Base-by-base conservation (phyloP, 257 asterid species). In the Ophiorrhiza pumila region DNA sequence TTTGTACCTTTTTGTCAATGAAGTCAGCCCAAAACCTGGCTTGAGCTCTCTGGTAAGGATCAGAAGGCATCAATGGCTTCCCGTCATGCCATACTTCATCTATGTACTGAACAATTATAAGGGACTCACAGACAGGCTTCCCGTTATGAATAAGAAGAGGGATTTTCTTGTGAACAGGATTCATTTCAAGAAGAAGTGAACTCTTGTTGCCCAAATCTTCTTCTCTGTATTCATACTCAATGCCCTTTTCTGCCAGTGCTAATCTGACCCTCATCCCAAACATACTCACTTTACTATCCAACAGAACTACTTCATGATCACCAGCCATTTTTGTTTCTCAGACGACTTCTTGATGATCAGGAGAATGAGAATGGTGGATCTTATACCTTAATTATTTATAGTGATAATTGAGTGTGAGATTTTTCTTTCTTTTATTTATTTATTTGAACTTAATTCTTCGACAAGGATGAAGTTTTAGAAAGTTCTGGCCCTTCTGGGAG, bases 101-200 rank as follows among this genome's bases (percentile, higher is more conserved):
- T 18, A 89, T 82, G 79, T 87, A 89, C 68, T 84, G 79, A 35
- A 89, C 84, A 49, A 80, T 84, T 14, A 82, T 41, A 64, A 79
- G 86, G 2, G 92, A 89, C 76, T 89, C 96, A 29, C 85, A 82
- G 27, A 89, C 58, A 47, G 89, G 84, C 11, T 87, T 89, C 1
- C 87, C 85, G n/a, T 80, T 84, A 74, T 88, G 91, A 68, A 86
- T 80, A 62, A 88, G 32, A 42, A 83, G 87, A 4, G 94, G 91
- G 20, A 86, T 80, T 81, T 83, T 84, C 83, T 81, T 81, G 77
- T 86, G 79, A 77, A 88, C 74, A 1, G 89, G 94, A 66, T 86
- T 86, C 89, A 74, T 83, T 65, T 86, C 41, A 1, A 86, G 75
- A 47, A 88, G 77, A 67, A 84, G 67, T 15, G 73, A 66, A 72